phyloP scores from a whole-genome alignment of 768 basidiomycete genomes.

The Pleurotus tuoliensis region DNA sequence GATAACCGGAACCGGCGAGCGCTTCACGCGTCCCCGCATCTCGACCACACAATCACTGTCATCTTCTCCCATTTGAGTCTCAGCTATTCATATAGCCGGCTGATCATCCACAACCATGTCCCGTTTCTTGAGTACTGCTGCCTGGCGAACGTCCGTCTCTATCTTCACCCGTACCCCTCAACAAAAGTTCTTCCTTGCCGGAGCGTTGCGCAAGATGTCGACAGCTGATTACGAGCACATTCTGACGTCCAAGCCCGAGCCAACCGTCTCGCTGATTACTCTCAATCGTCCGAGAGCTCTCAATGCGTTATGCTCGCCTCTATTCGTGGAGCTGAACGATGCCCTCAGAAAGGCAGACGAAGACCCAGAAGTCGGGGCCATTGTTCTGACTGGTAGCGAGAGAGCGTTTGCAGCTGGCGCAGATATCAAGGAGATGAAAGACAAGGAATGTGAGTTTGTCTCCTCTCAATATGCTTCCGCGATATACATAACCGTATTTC shows the following conservation, averaged over 20 bases:
- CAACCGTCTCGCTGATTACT: conserved; percentile 73
- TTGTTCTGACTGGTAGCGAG: conserved; percentile 91
- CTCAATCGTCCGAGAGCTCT: conserved; percentile 88
- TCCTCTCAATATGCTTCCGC: background rate
- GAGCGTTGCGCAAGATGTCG: conserved; percentile 46
- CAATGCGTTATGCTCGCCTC: conserved; percentile 80
- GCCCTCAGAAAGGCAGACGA: conserved; percentile 68
- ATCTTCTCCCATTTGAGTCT: conserved; percentile 3
- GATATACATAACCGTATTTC: conserved; percentile 1
- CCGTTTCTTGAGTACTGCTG: background rate
- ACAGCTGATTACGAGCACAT: conserved; percentile 57
- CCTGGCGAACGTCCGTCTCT: conserved; percentile 6
- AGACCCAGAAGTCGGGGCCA: conserved; percentile 71
- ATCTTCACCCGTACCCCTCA: conserved; percentile 3
- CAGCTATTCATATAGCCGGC: conserved; percentile 3
- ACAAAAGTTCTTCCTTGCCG: background rate
- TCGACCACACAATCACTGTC: background rate
- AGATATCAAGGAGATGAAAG: conserved; percentile 99
- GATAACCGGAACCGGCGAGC: conserved; percentile 2
- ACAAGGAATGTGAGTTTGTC: conserved; percentile 71
- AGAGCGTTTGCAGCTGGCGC: conserved; percentile 98
- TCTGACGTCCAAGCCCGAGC: conserved; percentile 63
- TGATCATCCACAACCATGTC: conserved; percentile 3
- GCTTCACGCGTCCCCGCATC: background rate
- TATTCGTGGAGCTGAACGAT: conserved; percentile 79